A percentile compares a stretch with the other conserved stretches of the same genome.
These are phyloP conservation scores for Piromyces sp. DNA, from an alignment of 192 early-diverging fungal species.

Conservation along the genomic window DNA sequence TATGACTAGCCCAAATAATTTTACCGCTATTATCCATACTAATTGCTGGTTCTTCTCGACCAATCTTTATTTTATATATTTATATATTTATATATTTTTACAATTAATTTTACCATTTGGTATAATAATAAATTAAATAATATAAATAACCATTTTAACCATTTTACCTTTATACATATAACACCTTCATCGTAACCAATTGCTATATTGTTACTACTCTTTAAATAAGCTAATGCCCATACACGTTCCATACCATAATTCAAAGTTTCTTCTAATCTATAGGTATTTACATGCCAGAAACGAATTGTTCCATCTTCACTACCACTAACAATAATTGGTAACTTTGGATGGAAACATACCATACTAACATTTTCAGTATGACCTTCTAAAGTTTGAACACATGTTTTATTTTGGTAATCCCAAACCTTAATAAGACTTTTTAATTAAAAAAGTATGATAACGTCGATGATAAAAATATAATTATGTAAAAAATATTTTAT, in stretches of 20 bases:
- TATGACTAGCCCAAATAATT: conserved; percentile 96
- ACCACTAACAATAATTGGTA: conserved; percentile 90
- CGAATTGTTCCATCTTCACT: conserved; percentile 88
- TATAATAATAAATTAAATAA: background rate
- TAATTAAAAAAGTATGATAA: too few relatives aligned
- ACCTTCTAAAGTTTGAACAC: conserved; percentile 95
- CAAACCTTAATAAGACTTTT: conserved; percentile 73
- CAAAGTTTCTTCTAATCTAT: conserved; percentile 85
- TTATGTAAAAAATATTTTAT: background rate
- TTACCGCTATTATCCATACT: conserved; percentile 93
- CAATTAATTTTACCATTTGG: background rate
- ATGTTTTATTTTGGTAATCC: conserved; percentile 99
- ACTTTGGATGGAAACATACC: conserved; percentile 80
- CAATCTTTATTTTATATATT: conserved; percentile 32
- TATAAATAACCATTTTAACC: too few relatives aligned
- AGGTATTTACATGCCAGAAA: conserved; percentile 95
- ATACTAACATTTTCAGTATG: conserved; percentile 87
- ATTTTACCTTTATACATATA: conserved; percentile 65
- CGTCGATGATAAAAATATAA: too few relatives aligned
- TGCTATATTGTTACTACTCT: conserved; percentile 76
- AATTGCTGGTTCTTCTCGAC: conserved; percentile 86
- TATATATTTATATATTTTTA: background rate
- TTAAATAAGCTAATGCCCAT: conserved; percentile 81
- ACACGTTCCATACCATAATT: conserved; percentile 96
- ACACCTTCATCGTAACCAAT: conserved; percentile 93